Evolutionary conservation across 2,329 filamentous ascomycete species (phyloP).

Genomic region (Fusarium sp.): DNA sequence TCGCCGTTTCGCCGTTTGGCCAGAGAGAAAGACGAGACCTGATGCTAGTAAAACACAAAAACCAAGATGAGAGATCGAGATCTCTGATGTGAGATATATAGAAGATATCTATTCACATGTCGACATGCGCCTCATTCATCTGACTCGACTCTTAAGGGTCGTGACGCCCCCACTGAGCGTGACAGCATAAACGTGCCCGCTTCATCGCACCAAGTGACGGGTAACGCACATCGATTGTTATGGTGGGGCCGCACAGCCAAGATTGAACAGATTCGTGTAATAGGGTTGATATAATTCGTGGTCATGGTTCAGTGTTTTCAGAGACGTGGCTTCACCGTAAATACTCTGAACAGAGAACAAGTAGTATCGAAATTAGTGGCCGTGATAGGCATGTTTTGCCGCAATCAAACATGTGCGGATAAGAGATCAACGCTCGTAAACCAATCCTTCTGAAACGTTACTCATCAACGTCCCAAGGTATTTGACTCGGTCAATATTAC

Average conservation of each 20-base stretch:
- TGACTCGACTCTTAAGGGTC: slow-evolving; percentile 15
- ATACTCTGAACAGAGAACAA: background rate
- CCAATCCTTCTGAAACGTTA: slow-evolving; percentile 17
- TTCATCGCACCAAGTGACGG: slow-evolving; percentile 13
- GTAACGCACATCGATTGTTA: background rate
- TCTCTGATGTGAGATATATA: slow-evolving; percentile 20
- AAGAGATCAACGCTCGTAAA: slow-evolving; percentile 7
- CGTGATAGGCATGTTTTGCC: background rate
- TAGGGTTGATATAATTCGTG: background rate
- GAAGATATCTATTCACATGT: slow-evolving; percentile 25
- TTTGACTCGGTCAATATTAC: background rate
- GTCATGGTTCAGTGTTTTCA: background rate
- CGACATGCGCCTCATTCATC: slow-evolving; percentile 30
- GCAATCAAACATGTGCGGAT: background rate
- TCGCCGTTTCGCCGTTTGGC: background rate
- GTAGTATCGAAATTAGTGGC: background rate
- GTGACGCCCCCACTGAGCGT: slow-evolving; percentile 33
- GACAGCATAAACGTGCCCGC: slow-evolving; percentile 28
- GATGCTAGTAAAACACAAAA: background rate
- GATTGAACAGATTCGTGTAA: background rate
- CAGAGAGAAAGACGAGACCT: background rate
- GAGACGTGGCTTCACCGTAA: background rate
- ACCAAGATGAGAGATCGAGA: slow-evolving; percentile 20
- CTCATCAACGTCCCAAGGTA: background rate
- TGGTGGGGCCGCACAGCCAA: slow-evolving; percentile 3